Evolutionary conservation across 371 early-diverging fungal genomes (phyloP), one percentile per base, ranked within the genome.

Genomic region (Mortierella sp.): DNA sequence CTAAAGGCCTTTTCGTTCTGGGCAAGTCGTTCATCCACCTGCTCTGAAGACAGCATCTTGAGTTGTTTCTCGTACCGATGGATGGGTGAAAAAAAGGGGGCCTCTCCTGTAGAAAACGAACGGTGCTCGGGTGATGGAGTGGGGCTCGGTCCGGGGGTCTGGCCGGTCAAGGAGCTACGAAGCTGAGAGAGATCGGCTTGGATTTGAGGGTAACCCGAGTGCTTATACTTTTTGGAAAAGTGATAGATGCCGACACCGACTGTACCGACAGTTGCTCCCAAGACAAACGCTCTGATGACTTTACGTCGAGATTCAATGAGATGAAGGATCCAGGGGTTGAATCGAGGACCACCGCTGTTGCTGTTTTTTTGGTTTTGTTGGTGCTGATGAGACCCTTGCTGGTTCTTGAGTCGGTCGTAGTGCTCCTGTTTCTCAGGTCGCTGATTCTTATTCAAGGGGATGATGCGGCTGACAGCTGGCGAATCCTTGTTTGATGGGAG

Each of bases 1-100:
- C 76, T 74, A 70, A 75, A 79, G 16, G 82, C 73, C 67, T 57
- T 69, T 64, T 81, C 73, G 69, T 86, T 78, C 64, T 76, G 79
- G 28, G 86, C 79, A n/a, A 86, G 79, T 21, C 76, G 76, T 43
- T 78, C 55, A n/a, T 81, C 82, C 11, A 81, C 86, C 51, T 86
- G 82, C 48, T 86, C 86, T 6, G 81, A 67, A 10, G 79, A 67
- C 59, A 86, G 51, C 86, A 86, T 86, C 72, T 44, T 81, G 21
- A 81, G 26, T 14, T 81, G 79, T 69, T 86, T 86, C 37, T 86
- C 82, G 46, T 75, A 81, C 26, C 71, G 40, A 34, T 73, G 77
- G 55, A 73, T 53, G 3, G 82, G 71, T 16, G 57, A 75, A 3
- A 46, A 53, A 44, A 71, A 55, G 57, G 37, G 53, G 1, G 59